Evolutionary conservation across 2,329 filamentous ascomycete species (phyloP).

Genomic region (Cucurbitaria berberidis): DNA sequence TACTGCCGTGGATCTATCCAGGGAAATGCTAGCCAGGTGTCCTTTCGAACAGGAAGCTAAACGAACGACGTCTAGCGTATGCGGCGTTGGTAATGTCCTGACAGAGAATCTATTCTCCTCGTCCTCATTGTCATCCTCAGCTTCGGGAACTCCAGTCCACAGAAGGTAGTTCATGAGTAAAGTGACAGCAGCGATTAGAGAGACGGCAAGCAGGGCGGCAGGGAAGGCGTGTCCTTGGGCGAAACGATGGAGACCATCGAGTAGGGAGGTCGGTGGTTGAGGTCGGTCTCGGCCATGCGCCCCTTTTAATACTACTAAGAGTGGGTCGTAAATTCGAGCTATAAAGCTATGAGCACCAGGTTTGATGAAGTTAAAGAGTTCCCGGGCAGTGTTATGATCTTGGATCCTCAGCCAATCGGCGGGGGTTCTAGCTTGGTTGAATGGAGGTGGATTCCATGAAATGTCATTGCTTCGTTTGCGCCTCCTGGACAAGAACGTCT

Average conservation of each 20-base stretch:
- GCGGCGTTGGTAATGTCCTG: slow-evolving; percentile 66
- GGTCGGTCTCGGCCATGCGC: slow-evolving; percentile 67
- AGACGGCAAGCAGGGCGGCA: slow-evolving; percentile 68
- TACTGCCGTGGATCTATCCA: slow-evolving; percentile 72
- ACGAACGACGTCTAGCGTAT: slow-evolving; percentile 72
- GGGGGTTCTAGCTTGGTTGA: slow-evolving; percentile 78
- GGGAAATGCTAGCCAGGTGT: slow-evolving; percentile 70
- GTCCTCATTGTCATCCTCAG: slow-evolving; percentile 54
- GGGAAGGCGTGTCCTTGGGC: slow-evolving; percentile 71
- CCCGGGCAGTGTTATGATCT: slow-evolving; percentile 77
- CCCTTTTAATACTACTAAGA: slow-evolving; percentile 73
- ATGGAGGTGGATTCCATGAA: slow-evolving; percentile 56
- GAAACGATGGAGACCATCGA: slow-evolving; percentile 57
- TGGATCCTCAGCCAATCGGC: slow-evolving; percentile 78
- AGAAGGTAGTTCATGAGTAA: slow-evolving; percentile 77
- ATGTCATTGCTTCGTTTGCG: slow-evolving; percentile 19
- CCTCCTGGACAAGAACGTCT: slow-evolving; percentile 30
- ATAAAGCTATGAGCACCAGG: slow-evolving; percentile 74
- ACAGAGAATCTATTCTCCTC: slow-evolving; percentile 64
- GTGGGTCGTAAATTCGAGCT: slow-evolving; percentile 75
- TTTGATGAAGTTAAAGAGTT: slow-evolving; percentile 78
- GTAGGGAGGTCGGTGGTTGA: slow-evolving; percentile 56
- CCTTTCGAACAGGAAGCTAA: slow-evolving; percentile 68
- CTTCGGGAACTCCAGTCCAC: slow-evolving; percentile 64
- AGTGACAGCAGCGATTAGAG: slow-evolving; percentile 68